Evolutionary conservation across 352 stramenopile species (phyloP), one percentile per base, ranked within the genome.

Genomic region (Phytopythium helicoides): DNA sequence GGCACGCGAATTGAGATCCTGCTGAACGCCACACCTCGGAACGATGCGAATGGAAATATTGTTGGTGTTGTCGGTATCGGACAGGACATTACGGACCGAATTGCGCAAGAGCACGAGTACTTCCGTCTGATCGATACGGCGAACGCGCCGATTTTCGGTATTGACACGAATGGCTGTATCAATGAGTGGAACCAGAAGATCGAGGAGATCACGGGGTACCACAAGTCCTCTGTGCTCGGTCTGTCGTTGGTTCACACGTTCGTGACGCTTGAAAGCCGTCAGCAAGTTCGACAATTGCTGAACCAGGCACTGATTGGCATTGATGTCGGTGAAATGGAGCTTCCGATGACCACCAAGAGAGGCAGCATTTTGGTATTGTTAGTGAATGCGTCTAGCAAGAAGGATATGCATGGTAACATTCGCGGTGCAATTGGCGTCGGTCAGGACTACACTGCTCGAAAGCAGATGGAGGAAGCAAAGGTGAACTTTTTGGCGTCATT

Each of bases 401-500:
- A 95, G 47, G 89, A 97, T 58, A 87, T 87, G 68, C 86, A 97
- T 28, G 87, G 89, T 22, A 96, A 95, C 51, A 88, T 97, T 59
- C 86, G 94, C 35, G 93, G 92, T 45, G 90, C 96, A 19, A 95
- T 98, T 48, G 85, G 84, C 56, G 87, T 98, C 39, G 89, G 87
- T 11, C 91, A 98, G 68, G 92, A 98, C 62, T 92, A 98, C 54
- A 97, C 93, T 11, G 84, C 81, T 2, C 70, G 83, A 18, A 92
- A 92, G 52, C 80, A 92, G 38, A 92, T 92, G 84, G 81, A 94
- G 56, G 81, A 80, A 40, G 81, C 81, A 0, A 92, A 92, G 52
- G 82, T 92, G 28, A 92, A 89, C n/a, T 94, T 94, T 54, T 55
- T 94, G 42, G 84, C 84, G 9, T 92, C 81, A 0, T 92, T 94